These are phyloP conservation scores for Xanthoparmelia taractica DNA, from an alignment of 495 filamentous ascomycete species.

Conservation along the genomic window DNA sequence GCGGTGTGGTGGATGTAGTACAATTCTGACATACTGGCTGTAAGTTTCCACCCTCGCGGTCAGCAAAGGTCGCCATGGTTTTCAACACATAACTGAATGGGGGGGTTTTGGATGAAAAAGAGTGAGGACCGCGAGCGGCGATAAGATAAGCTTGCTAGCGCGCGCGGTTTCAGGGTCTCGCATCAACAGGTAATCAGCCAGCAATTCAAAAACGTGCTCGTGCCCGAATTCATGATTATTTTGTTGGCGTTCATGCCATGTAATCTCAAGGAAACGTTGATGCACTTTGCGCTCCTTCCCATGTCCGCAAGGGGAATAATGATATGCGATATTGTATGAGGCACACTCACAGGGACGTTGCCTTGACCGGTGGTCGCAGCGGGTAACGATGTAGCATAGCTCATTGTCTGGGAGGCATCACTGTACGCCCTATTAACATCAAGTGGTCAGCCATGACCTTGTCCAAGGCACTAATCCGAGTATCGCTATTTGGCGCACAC, in stretches of 20 bases:
- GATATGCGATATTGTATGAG: slow-evolving; percentile 28
- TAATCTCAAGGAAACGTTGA: not conserved
- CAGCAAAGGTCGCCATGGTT: slow-evolving; percentile 53
- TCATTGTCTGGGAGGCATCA: slow-evolving; percentile 46
- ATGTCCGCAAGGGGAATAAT: slow-evolving; percentile 25
- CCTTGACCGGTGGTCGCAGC: slow-evolving; percentile 60
- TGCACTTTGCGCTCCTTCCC: not conserved
- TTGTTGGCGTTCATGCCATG: not conserved
- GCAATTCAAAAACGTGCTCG: not conserved
- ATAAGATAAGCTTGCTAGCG: slow-evolving; percentile 5
- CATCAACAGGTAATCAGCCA: not conserved
- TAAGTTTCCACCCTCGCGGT: slow-evolving; percentile 50
- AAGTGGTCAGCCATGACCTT: slow-evolving; percentile 29
- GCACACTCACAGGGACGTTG: slow-evolving; percentile 60
- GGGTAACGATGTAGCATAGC: slow-evolving; percentile 56
- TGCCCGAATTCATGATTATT: not conserved
- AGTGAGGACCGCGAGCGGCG: not conserved
- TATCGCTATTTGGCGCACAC: not conserved
- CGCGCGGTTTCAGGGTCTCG: not conserved
- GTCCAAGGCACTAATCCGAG: slow-evolving; percentile 1
- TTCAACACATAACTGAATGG: slow-evolving; percentile 28
- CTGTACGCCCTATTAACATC: slow-evolving; percentile 40
- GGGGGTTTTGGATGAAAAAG: no score
- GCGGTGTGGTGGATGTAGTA: slow-evolving; percentile 84
- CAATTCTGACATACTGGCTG: slow-evolving; percentile 99